Evolutionary conservation across 371 early-diverging fungal species (phyloP).

Genomic region (Chytridiales sp.): DNA sequence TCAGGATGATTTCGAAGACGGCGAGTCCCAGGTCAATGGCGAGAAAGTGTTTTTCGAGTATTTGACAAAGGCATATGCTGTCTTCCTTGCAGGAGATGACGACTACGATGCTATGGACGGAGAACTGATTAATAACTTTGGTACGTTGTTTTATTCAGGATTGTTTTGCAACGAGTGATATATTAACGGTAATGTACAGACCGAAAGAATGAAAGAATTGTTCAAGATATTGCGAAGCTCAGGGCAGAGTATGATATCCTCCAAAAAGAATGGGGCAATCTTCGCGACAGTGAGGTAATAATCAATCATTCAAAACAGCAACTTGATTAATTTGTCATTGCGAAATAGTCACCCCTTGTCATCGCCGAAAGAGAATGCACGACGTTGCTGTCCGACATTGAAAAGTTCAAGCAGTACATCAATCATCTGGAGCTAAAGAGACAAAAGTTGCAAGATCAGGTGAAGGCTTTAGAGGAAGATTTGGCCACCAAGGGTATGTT

Average conservation of each 20-base stretch:
- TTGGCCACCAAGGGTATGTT: conserved; percentile 27
- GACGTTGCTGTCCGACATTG: conserved; percentile 45
- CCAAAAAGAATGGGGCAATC: conserved; percentile 45
- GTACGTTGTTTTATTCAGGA: conserved; percentile 14
- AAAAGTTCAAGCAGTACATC: conserved; percentile 52
- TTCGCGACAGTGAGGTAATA: conserved; percentile 39
- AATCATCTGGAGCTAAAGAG: conserved; percentile 51
- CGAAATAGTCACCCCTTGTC: conserved; percentile 56
- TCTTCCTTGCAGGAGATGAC: conserved; percentile 61
- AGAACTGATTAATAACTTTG: conserved; percentile 52
- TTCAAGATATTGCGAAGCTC: conserved; percentile 47
- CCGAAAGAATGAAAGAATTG: conserved; percentile 47
- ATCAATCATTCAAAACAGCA: too few relatives aligned
- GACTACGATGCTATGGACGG: conserved; percentile 58
- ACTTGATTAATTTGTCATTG: not conserved
- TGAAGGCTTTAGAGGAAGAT: conserved; percentile 38
- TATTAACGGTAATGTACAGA: conserved; percentile 26
- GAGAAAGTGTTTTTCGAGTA: conserved; percentile 70
- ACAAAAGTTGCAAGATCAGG: conserved; percentile 47
- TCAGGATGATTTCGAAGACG: conserved; percentile 40
- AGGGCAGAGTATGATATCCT: conserved; percentile 44
- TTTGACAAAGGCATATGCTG: conserved; percentile 50
- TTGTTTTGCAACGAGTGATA: not conserved
- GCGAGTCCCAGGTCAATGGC: conserved; percentile 24
- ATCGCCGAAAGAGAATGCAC: conserved; percentile 48